A percentile compares a stretch with the other conserved stretches of the same genome.
Evolutionary conservation across 1,284 basidiomycete species (phyloP).

Genomic region (Moesziomyces sp.): DNA sequence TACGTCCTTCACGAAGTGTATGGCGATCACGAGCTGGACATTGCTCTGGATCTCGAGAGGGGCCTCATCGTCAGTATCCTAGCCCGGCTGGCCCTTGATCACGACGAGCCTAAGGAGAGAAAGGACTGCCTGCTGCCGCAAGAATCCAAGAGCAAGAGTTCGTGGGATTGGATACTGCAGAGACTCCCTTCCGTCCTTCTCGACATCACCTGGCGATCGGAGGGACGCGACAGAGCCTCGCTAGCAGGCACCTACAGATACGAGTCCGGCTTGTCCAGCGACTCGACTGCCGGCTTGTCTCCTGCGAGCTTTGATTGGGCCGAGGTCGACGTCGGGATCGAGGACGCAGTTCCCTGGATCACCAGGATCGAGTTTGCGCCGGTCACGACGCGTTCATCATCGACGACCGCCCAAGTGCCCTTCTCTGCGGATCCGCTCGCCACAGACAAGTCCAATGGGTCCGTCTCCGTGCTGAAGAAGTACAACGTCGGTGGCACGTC

Average conservation of each 20-base stretch:
- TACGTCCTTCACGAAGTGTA: no score
- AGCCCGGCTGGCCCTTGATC: no score
- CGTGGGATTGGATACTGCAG: slow-evolving; percentile 2
- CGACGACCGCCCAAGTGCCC: no score
- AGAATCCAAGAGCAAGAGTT: background rate
- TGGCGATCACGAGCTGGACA: no score
- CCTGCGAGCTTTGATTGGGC: background rate
- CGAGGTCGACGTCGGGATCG: slow-evolving; percentile 10
- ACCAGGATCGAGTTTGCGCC: slow-evolving; percentile 12
- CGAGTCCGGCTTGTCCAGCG: background rate
- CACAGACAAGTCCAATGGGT: background rate
- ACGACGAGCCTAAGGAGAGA: no score
- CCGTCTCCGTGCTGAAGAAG: slow-evolving; percentile 11
- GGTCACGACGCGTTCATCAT: background rate
- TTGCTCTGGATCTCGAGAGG: background rate
- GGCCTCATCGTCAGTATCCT: background rate
- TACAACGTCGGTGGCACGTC: slow-evolving; percentile 15
- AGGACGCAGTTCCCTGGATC: slow-evolving; percentile 11
- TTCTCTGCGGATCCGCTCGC: no score
- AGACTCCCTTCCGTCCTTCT: background rate
- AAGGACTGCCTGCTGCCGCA: no score
- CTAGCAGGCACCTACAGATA: slow-evolving; percentile 5
- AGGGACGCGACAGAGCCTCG: background rate
- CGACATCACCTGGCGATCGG: background rate
- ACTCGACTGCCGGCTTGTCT: background rate